These are phyloP conservation scores for Gossypium mustelinum DNA, from an alignment of 345 rosid species.

Conservation along the genomic window DNA sequence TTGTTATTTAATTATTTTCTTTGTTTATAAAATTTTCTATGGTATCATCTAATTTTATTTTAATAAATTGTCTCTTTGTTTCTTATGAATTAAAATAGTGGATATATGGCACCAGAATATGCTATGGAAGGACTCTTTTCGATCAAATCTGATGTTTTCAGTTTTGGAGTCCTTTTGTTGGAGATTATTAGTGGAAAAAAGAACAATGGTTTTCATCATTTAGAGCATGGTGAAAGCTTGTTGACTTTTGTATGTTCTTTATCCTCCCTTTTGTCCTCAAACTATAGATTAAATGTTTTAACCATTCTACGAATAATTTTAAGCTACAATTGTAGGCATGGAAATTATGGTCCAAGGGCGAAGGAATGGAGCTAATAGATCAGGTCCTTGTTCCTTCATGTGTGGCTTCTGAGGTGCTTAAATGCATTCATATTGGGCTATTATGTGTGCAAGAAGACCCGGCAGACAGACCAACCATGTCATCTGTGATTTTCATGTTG, in stretches of 20 bases:
- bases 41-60: too few relatives aligned
- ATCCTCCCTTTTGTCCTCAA: background rate
- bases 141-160: slow-evolving; percentile 39
- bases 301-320: background rate
- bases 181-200: slow-evolving; percentile 37
- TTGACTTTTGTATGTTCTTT: slow-evolving; percentile 24
- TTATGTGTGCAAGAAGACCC: slow-evolving; percentile 28
- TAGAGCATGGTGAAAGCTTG: slow-evolving; percentile 21
- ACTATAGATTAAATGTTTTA: background rate
- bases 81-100: too few relatives aligned
- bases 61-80: too few relatives aligned
- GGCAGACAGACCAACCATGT: slow-evolving; percentile 45
- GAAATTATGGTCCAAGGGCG: slow-evolving; percentile 49
- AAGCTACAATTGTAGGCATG: slow-evolving; percentile 38
- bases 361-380: slow-evolving; percentile 46
- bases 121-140: slow-evolving; percentile 33
- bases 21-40: too few relatives aligned
- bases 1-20: too few relatives aligned
- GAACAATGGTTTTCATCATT: slow-evolving; percentile 28
- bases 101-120: slow-evolving; percentile 8
- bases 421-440: slow-evolving; percentile 32
- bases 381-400: slow-evolving; percentile 28
- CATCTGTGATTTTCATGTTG: slow-evolving; percentile 40
- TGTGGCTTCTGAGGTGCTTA: slow-evolving; percentile 34
- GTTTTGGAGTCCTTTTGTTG: slow-evolving; percentile 41